Percentiles rank a stretch among this genome's conserved stretches.
These are phyloP conservation scores for Coemansia sp. DNA, from an alignment of 192 early-diverging fungal species.

Conservation along the genomic window DNA sequence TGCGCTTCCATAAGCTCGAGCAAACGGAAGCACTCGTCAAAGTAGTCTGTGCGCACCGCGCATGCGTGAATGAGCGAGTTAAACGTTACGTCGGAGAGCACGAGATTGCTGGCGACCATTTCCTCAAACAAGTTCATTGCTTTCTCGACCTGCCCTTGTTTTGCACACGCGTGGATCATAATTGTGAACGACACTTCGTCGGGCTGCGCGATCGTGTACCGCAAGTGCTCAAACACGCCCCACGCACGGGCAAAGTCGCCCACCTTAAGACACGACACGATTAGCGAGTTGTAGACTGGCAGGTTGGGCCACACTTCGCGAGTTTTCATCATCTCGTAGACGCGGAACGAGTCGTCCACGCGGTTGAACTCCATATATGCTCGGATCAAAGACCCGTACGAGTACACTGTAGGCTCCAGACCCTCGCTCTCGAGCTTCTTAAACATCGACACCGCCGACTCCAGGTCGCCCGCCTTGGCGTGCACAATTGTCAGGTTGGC, in stretches of 20 bases:
- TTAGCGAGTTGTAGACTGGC: constrained; percentile 75
- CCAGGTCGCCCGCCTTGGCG: constrained; percentile 62
- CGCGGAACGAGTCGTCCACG: constrained; percentile 69
- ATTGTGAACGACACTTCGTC: constrained; percentile 78
- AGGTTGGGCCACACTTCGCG: constrained; percentile 57
- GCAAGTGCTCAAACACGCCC: constrained; percentile 87
- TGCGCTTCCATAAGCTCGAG: constrained; percentile 79
- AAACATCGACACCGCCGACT: constrained; percentile 64
- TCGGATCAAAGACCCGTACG: constrained; percentile 73
- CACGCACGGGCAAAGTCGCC: constrained; percentile 78
- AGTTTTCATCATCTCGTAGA: constrained; percentile 77
- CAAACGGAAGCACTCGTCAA: constrained; percentile 75
- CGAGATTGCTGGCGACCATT: constrained; percentile 70
- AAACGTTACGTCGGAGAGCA: constrained; percentile 81
- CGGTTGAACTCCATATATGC: constrained; percentile 60
- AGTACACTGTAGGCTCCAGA: constrained; percentile 62
- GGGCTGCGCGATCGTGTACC: constrained; percentile 70
- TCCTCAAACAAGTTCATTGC: constrained; percentile 91
- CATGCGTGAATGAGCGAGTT: constrained; percentile 87
- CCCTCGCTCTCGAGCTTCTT: constrained; percentile 58
- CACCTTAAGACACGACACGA: constrained; percentile 75
- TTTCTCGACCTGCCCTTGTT: constrained; percentile 78
- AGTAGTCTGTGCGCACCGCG: constrained; percentile 77
- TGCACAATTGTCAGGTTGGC: constrained; percentile 81
- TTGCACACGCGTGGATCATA: constrained; percentile 92